Evolutionary conservation across 805 yeast species (phyloP), one percentile per base, ranked within the genome.

Genomic region (Ogataea wickerhamii): DNA sequence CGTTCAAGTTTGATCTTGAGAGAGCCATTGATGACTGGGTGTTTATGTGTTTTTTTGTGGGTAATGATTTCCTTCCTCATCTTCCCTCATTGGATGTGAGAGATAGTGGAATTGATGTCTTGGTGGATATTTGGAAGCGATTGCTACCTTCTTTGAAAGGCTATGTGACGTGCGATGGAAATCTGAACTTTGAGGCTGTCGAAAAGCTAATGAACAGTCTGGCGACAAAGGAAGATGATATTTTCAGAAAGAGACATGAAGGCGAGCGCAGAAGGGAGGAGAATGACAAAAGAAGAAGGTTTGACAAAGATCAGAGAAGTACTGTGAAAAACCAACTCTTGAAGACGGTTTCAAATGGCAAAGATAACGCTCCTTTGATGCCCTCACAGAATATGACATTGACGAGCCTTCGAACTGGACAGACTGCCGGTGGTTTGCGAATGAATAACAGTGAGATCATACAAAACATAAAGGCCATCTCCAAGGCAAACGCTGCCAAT

Each of bases 21-120:
- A 72, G 98, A 42, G 97, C 98, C 2, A 82, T 93, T 44, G 99
- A 93, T 58, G 99, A 93, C 64, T 93, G 98, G 98, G 87, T 93
- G 12, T 93, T 93, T 51, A 83, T 93, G 89, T 91, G 98, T 73
- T 93, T 93, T 68, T 93, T 93, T 58, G 94, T 91, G 47, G 99
- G 99, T 63, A 93, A 93, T 58, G 99, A 93, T 77, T 93, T 93
- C 72, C 68, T 93, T 53, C 99, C 99, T 1, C 98, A 91, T 64
- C 67, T 93, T 49, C 98, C 99, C 4, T 80, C 94, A 21, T 72
- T 93, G 38, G 96, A 91, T 54, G 97, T 93, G 29, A 78, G 98
- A 51, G 98, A 93, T 61, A 86, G 87, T 55, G 89, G 96, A 50
- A 84, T 93, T 53, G 96, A 91, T 55, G 68, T 76, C 18, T 65